Evolutionary conservation across 441 rosid genomes (phyloP).

Genomic region (Brassica balearica): DNA sequence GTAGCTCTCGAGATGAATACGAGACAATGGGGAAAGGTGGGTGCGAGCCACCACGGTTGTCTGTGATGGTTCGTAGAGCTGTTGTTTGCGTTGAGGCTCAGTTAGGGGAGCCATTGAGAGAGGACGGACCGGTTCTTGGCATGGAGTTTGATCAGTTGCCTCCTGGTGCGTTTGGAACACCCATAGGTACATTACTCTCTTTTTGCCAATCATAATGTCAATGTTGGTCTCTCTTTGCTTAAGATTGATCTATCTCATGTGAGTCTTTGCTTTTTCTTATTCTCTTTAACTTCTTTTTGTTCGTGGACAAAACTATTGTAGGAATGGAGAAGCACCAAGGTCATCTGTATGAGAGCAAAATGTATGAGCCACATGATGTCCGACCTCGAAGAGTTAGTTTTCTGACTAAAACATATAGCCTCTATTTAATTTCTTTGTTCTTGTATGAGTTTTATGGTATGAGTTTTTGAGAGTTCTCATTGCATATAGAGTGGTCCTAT

Average conservation of each 20-base stretch:
- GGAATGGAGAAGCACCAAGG: conserved; percentile 60
- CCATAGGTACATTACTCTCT: conserved; percentile 62
- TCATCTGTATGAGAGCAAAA: conserved; percentile 67
- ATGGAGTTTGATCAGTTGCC: conserved; percentile 98
- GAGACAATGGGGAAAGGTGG: conserved; percentile 52
- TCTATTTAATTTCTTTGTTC: neutral
- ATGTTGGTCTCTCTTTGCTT: conserved; percentile 4
- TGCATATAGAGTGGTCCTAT: neutral
- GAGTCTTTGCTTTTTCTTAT: neutral
- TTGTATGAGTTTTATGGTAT: neutral
- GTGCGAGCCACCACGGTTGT: conserved; percentile 57
- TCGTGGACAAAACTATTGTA: conserved; percentile 42
- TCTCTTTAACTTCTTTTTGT: neutral
- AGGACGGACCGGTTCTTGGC: conserved; percentile 96
- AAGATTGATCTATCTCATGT: neutral
- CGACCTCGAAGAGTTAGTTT: conserved; percentile 70
- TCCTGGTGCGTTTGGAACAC: conserved; percentile 92
- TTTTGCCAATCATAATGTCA: neutral
- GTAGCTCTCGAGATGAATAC: conserved; percentile 53
- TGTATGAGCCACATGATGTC: conserved; percentile 66
- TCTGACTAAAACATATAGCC: conserved; percentile 13
- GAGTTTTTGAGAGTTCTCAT: conserved; percentile 12
- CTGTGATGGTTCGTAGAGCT: conserved; percentile 78
- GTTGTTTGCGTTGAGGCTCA: conserved; percentile 93
- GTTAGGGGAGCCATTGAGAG: conserved; percentile 93